These are phyloP conservation scores for Globisporangium iwayamae DNA, from an alignment of 352 stramenopile species.

Conservation along the genomic window DNA sequence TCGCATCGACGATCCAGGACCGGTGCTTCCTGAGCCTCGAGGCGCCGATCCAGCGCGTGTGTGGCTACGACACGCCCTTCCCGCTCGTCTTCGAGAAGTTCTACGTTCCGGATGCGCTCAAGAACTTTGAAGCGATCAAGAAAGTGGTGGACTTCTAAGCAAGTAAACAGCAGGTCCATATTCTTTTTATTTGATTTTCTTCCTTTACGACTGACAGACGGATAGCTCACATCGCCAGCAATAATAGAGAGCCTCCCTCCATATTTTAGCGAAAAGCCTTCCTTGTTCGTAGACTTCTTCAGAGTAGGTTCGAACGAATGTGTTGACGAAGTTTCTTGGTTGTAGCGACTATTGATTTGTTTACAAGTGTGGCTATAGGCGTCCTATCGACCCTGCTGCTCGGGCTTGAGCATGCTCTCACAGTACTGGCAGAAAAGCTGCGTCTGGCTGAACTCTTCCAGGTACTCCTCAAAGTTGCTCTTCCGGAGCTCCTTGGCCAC, in stretches of 20 bases:
- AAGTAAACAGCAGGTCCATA: neutral
- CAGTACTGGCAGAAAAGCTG: slow-evolving; percentile 87
- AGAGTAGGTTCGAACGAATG: neutral
- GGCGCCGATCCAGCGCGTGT: slow-evolving; percentile 92
- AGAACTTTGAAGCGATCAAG: slow-evolving; percentile 95
- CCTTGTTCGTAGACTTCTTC: neutral
- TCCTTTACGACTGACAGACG: neutral
- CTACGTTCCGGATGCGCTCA: slow-evolving; percentile 92
- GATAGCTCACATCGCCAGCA: neutral
- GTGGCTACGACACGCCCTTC: slow-evolving; percentile 97
- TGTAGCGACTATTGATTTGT: neutral
- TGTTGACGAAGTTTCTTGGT: neutral
- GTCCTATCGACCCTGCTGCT: slow-evolving; percentile 17
- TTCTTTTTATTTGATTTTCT: neutral
- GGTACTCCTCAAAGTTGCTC: slow-evolving; percentile 64
- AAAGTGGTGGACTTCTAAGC: slow-evolving; percentile 87
- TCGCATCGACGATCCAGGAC: slow-evolving; percentile 92
- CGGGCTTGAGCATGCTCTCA: slow-evolving; percentile 57
- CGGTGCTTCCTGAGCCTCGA: slow-evolving; percentile 96
- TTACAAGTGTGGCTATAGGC: neutral
- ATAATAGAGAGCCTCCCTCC: neutral
- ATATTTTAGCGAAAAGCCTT: neutral
- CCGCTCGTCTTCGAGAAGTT: slow-evolving; percentile 96
- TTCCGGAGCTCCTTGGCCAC: slow-evolving; percentile 64
- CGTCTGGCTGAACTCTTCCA: slow-evolving; percentile 83